phyloP scores from a whole-genome alignment of 305 asterid species.

The Fraxinus velutina region DNA sequence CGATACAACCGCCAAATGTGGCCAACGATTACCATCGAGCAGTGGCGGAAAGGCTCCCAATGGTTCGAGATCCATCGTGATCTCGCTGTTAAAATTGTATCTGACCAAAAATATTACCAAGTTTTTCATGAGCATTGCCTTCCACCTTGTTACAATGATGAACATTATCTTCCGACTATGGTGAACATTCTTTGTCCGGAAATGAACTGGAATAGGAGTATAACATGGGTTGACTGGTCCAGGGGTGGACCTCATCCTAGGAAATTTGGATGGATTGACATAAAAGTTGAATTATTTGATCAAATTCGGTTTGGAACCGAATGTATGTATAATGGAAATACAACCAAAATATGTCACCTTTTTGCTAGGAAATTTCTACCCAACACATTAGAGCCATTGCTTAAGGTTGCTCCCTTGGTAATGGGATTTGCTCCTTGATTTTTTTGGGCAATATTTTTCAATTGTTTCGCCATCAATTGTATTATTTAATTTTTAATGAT shows the following conservation, averaged over 20 bases:
- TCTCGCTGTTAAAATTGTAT: conserved; percentile 33
- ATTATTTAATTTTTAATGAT: not conserved
- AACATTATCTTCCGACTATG: conserved; percentile 58
- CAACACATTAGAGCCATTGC: conserved; percentile 36
- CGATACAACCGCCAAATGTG: conserved; percentile 56
- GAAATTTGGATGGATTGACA: conserved; percentile 47
- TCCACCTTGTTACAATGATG: conserved; percentile 53
- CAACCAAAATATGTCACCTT: conserved; percentile 38
- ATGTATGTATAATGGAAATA: conserved; percentile 45
- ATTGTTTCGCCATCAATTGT: not conserved
- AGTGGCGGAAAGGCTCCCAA: conserved; percentile 63
- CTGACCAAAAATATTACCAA: conserved; percentile 39
- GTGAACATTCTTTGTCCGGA: conserved; percentile 42
- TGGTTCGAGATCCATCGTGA: conserved; percentile 60
- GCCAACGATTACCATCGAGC: conserved; percentile 47
- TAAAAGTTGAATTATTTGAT: conserved; percentile 37
- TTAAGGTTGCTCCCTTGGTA: conserved; percentile 35
- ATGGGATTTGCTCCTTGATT: conserved; percentile 38
- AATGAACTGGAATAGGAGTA: conserved; percentile 35
- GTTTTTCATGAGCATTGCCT: conserved; percentile 33
- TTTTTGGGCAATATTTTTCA: not conserved
- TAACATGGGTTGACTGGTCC: conserved; percentile 64
- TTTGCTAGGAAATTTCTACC: conserved; percentile 63
- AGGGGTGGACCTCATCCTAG: conserved; percentile 61
- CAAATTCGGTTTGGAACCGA: conserved; percentile 30